These are phyloP conservation scores for Ogataea haglerorum DNA, from an alignment of 805 yeast species.

Conservation along the genomic window DNA sequence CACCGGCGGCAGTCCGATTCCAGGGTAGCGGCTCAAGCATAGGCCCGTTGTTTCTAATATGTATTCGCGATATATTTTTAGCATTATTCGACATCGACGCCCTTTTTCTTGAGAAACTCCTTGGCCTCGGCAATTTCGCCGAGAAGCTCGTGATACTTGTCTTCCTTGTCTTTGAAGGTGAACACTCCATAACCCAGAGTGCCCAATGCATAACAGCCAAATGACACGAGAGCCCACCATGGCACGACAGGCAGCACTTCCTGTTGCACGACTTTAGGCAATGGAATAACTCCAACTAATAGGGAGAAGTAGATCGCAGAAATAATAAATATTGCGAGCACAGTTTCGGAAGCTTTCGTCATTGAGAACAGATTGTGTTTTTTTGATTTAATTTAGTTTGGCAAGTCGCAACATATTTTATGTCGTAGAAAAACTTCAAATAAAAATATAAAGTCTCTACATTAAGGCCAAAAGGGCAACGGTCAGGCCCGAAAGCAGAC, in stretches of 20 bases:
- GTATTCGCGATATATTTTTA: neutral
- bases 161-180: conserved; percentile 69
- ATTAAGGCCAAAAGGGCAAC: conserved; percentile 40
- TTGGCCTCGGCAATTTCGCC: conserved; percentile 61
- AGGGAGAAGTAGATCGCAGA: conserved; percentile 53
- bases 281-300: conserved; percentile 51
- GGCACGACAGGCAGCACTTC: conserved; percentile 66
- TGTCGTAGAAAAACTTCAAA: neutral
- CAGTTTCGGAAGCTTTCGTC: conserved; percentile 69
- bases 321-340: conserved; percentile 41
- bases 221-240: conserved; percentile 64
- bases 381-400: neutral
- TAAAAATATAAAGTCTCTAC: conserved; percentile 15
- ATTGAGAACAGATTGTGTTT: conserved; percentile 29
- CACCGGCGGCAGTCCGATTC: neutral
- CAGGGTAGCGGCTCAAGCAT: neutral
- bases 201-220: conserved; percentile 66
- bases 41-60: neutral
- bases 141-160: conserved; percentile 59
- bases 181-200: conserved; percentile 66
- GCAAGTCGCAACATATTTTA: no score
- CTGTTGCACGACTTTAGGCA: conserved; percentile 42
- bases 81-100: conserved; percentile 43
- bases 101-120: conserved; percentile 50
- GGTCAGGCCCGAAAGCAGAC: conserved; percentile 32